Evolutionary conservation across 345 rosid genomes (phyloP).

Genomic region (Brassica carinata): DNA sequence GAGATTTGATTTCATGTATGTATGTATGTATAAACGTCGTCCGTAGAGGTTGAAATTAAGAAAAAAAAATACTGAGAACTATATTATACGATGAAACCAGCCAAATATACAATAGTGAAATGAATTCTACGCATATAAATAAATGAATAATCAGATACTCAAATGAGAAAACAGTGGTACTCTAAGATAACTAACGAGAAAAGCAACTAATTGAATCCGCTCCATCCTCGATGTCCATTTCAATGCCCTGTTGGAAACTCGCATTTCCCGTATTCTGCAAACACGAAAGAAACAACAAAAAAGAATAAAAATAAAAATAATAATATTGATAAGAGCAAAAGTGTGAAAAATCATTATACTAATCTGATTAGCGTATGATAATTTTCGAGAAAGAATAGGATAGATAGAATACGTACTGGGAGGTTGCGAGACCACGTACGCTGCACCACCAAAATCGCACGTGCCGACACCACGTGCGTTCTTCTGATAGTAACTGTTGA

Average conservation of each 20-base stretch:
- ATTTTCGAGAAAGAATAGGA: background rate
- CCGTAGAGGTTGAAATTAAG: background rate
- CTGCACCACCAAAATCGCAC: conserved; percentile 81
- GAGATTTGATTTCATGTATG: background rate
- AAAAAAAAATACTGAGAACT: background rate
- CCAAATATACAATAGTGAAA: conserved; percentile 30
- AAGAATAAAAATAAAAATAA: too few species aligned
- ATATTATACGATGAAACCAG: conserved; percentile 24
- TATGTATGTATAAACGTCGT: background rate
- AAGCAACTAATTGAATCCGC: conserved; percentile 25
- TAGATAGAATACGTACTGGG: conserved; percentile 59
- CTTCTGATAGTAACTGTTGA: conserved; percentile 94
- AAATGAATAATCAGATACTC: conserved; percentile 30
- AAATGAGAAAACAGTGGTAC: conserved; percentile 23
- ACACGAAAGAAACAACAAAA: background rate
- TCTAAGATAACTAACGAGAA: conserved; percentile 3
- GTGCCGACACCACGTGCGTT: conserved; percentile 68
- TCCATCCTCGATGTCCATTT: conserved; percentile 3
- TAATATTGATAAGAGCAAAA: background rate
- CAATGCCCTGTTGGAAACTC: conserved; percentile 63
- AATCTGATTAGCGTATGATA: background rate
- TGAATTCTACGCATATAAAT: conserved; percentile 15
- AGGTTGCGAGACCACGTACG: conserved; percentile 71
- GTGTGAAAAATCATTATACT: background rate
- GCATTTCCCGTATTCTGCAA: conserved; percentile 60